Evolutionary conservation across 352 stramenopile species (phyloP).

Genomic region (Phytophthora agathidicida): DNA sequence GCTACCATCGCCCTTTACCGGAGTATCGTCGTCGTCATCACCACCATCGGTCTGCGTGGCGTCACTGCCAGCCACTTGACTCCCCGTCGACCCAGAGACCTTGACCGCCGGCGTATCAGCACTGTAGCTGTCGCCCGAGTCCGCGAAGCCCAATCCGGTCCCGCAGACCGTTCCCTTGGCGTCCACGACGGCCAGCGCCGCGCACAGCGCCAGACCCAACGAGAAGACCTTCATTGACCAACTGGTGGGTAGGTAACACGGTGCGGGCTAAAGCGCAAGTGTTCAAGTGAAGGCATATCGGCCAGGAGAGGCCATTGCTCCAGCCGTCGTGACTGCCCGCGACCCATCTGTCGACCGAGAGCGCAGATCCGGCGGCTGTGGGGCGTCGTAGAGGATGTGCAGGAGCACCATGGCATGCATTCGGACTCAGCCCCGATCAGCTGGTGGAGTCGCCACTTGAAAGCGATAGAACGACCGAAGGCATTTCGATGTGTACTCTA

Average conservation of each 20-base stretch:
- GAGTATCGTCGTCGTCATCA: too few relatives aligned
- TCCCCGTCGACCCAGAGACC: conserved; percentile 6
- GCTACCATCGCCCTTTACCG: background rate
- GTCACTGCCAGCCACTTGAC: conserved; percentile 6
- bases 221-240: conserved; percentile 32
- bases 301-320: conserved; percentile 8
- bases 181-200: conserved; percentile 28
- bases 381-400: conserved; percentile 35
- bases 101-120: conserved; percentile 2
- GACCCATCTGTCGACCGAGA: conserved; percentile 19
- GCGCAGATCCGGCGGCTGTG: conserved; percentile 16
- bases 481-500: conserved; percentile 22
- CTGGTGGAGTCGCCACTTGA: conserved; percentile 6
- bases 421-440: conserved; percentile 24
- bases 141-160: conserved; percentile 17
- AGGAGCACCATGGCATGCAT: conserved; percentile 27
- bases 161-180: conserved; percentile 24
- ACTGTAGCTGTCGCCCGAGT: conserved; percentile 26
- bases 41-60: background rate
- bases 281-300: conserved; percentile 28
- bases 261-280: conserved; percentile 14
- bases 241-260: background rate
- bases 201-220: conserved; percentile 26
- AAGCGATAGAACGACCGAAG: conserved; percentile 8
- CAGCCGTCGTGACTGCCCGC: conserved; percentile 17